Evolutionary conservation across 208 protist genomes (phyloP), one percentile per base, ranked within the genome.

Genomic region (Acanthamoeba healyi): DNA sequence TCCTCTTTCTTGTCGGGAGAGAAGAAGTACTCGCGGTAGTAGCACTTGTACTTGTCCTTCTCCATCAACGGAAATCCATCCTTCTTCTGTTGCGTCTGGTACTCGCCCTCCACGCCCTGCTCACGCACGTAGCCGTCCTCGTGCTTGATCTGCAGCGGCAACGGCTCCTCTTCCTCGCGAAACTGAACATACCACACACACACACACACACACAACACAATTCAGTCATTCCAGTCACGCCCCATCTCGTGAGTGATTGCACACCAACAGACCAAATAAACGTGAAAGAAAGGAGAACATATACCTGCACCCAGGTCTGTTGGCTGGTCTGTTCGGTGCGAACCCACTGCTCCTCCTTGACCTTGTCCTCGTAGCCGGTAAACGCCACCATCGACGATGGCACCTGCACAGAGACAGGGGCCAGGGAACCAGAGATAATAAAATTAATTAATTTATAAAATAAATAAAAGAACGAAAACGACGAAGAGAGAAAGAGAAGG

Each of bases 11-110:
- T 61, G 42, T 86, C 77, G 40, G 77, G 77, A 17, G 77, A 86
- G 77, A 86, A 86, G 77, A 86, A 86, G 34, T 86, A 86, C 29
- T 86, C 77, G 29, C 77, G 77, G 46, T 86, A 86, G 46, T 86
- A 86, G 77, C 77, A 40, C 77, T 86, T 86, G 46, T 86, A 86
- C 46, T 58, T 86, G 77, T 86, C 44, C 77, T 86, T 86, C 22
- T 86, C 77, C 6, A 86, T 44, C 2, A 86, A 44, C 32, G 77
- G 77, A 12, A 86, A 86, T 2, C 77, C 77, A 24, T 86, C 77
- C 46, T 26, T 51, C 77, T 86, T 86, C 77, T 61, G 77, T 26
- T 86, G 77, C 3, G 40, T 58, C 44, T 86, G 24, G 44, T 86
- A 86, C 77, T 86, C 29, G 46, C 77, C 77, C 77, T 86, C 77